Conservation (phyloP, 495 filamentous ascomycete species). For the Ascobolus immersus region DNA sequence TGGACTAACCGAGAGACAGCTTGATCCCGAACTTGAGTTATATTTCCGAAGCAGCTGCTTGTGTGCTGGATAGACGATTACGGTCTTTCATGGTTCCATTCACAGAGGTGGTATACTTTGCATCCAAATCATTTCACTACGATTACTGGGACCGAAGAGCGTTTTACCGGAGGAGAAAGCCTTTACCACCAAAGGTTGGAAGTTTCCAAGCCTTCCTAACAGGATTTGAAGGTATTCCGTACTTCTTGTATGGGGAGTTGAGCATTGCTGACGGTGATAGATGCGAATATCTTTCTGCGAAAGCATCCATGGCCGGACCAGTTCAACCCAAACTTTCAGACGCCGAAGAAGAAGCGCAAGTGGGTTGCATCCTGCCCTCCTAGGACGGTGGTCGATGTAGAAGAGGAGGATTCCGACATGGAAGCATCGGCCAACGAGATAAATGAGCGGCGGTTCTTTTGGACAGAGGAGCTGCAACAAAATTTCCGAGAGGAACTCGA, state of each 20-base stretch:
- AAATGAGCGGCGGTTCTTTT: slow-evolving; percentile 36
- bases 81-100: slow-evolving; percentile 84
- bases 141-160: slow-evolving; percentile 86
- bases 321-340: slow-evolving; percentile 45
- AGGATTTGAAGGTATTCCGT: slow-evolving; percentile 39
- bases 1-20: slow-evolving; percentile 15
- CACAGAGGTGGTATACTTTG: slow-evolving; percentile 79
- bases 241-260: neutral
- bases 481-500: slow-evolving; percentile 85
- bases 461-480: slow-evolving; percentile 74
- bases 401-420: slow-evolving; percentile 29
- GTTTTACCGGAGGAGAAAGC: slow-evolving; percentile 63
- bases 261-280: slow-evolving; percentile 15
- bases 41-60: slow-evolving; percentile 91
- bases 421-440: slow-evolving; percentile 23
- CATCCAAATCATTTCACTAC: slow-evolving; percentile 93
- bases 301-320: slow-evolving; percentile 98
- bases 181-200: slow-evolving; percentile 73
- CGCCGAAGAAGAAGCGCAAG: slow-evolving; percentile 42
- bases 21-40: slow-evolving; percentile 98
- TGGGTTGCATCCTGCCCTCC: slow-evolving; percentile 79
- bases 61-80: slow-evolving; percentile 72
- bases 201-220: slow-evolving; percentile 96
- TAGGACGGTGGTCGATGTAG: slow-evolving; percentile 37
- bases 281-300: slow-evolving; percentile 81